These are phyloP conservation scores for Echria macrotheca DNA, from an alignment of 495 filamentous ascomycete species.

Conservation along the genomic window DNA sequence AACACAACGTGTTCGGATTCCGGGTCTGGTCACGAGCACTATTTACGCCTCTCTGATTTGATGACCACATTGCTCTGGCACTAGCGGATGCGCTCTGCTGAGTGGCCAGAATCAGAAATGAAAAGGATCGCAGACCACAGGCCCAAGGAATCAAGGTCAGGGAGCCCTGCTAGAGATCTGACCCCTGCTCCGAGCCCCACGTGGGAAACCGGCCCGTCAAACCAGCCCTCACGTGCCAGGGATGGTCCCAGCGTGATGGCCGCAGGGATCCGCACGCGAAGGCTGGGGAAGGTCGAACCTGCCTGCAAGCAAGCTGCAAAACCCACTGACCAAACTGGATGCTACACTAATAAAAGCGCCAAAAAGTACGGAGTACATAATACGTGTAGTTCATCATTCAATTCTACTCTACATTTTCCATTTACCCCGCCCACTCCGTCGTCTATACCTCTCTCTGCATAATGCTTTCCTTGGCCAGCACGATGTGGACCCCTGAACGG, in stretches of 20 bases:
- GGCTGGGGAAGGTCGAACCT: not conserved
- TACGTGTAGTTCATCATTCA: not conserved
- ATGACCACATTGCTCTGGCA: not conserved
- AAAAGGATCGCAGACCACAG: not conserved
- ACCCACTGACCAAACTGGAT: no score
- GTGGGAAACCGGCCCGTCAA: conserved; percentile 1
- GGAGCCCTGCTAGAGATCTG: not conserved
- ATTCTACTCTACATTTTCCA: not conserved
- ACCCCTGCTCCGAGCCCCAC: not conserved
- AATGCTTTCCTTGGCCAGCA: not conserved
- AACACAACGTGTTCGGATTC: not conserved
- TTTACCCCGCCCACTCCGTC: not conserved
- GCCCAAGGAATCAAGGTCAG: not conserved
- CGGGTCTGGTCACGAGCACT: not conserved
- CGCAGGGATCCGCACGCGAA: not conserved
- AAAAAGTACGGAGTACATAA: not conserved
- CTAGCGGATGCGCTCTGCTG: no score
- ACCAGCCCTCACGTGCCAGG: not conserved
- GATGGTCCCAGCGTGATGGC: not conserved
- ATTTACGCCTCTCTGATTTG: not conserved
- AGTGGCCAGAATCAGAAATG: no score
- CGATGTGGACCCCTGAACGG: not conserved
- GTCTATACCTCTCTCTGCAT: not conserved
- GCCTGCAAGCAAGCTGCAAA: not conserved
- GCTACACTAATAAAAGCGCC: not conserved